Evolutionary conservation across 2,329 filamentous ascomycete species (phyloP), one percentile per base, ranked within the genome.

Genomic region (Didymella arachidicola): DNA sequence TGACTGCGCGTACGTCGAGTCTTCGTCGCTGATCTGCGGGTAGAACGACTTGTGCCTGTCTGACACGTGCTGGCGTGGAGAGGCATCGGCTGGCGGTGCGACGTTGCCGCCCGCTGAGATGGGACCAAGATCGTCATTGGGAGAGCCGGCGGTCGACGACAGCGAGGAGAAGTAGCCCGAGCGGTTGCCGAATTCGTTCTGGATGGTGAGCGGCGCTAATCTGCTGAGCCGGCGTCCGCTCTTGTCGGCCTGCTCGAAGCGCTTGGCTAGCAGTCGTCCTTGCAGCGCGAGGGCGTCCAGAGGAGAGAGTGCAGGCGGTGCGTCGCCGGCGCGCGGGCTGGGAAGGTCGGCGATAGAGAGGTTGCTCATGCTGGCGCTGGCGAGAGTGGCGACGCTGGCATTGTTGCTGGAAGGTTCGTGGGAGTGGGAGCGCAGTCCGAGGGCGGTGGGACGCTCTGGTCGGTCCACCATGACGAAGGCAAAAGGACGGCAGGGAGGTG

Each of bases 251-350:
- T 95, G 89, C 76, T 97, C 89, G 61, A 99, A 86, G 78, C 96
- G 90, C 78, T 87, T 91, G 38, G 93, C 93, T 50, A 99, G 85
- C 68, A 96, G 81, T 57, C 94, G 89, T 69, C 93, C 96, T 74
- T 98, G 94, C 62, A 94, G 84, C 22, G 94, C 94, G 74, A 99
- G 96, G 46, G 94, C 94, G 83, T 99, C 95, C 64, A 99, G 85
- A 11, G 95, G 95, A 7, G 95, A 98, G 56, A 98, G 84, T 51
- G 95, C 91, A 5, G 95, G 95, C 19, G 95, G 94, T 1, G 90
- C 85, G 68, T 87, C 77, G 74, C 81, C 81, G n/a, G 78, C 73
- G 55, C 80, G 79, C 39, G 81, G 81, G 58, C 81, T 82, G 45
- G 81, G 80, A 25, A 83, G 75, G 68, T 77, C 74, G 48, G 68